Evolutionary conservation across 345 rosid genomes (phyloP).

Genomic region (Cardamine chenopodiifolia): DNA sequence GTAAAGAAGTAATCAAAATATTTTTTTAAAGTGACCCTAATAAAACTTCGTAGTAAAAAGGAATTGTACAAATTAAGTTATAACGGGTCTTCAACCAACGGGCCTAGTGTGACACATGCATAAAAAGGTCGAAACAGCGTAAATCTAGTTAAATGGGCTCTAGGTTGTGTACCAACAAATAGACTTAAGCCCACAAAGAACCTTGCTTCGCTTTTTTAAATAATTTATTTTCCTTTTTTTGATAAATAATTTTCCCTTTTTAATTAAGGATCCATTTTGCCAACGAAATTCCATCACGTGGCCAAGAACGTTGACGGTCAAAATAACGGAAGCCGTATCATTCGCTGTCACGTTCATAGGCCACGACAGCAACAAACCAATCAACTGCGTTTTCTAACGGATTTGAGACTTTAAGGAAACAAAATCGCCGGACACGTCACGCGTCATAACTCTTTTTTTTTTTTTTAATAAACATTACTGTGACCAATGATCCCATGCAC

Average conservation of each 20-base stretch:
- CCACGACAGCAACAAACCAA: conserved; percentile 29
- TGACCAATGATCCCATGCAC: conserved; percentile 39
- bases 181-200: conserved; percentile 3
- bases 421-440: conserved; percentile 45
- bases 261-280: not conserved
- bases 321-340: conserved; percentile 40
- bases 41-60: not conserved
- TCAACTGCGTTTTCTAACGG: conserved; percentile 33
- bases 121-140: not conserved
- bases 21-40: not conserved
- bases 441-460: conserved; percentile 17
- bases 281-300: conserved; percentile 40
- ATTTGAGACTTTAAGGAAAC: conserved; percentile 46
- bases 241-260: not conserved
- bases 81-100: not conserved
- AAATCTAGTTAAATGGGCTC: conserved; percentile 18
- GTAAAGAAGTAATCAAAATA: too few species aligned
- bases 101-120: conserved; percentile 5
- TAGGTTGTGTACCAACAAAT: not conserved
- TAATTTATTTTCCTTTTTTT: not conserved
- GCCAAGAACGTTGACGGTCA: conserved; percentile 42
- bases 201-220: not conserved
- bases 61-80: not conserved
- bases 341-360: conserved; percentile 43
- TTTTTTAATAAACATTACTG: conserved; percentile 5